Conservation (phyloP, 805 yeast genomes). For the Cyberlindnera amylophila region DNA sequence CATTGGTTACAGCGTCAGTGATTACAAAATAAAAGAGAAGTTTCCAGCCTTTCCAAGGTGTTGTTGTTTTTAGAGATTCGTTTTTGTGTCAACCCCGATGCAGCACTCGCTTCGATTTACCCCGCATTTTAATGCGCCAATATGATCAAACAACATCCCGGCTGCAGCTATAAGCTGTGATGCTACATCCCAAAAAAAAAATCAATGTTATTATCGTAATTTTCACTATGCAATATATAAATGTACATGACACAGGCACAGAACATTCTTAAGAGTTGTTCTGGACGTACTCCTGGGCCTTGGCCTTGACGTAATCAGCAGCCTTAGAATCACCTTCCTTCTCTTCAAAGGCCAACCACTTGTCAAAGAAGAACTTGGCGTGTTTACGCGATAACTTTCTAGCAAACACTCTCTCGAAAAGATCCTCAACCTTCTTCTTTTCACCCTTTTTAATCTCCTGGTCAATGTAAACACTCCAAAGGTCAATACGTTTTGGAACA, state of each 20-base stretch:
- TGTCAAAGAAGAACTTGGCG: slow-evolving; percentile 90
- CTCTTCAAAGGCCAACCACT: slow-evolving; percentile 85
- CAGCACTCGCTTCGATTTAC: too few relatives aligned
- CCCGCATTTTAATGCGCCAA: too few relatives aligned
- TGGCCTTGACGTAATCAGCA: slow-evolving; percentile 81
- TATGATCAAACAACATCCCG: too few relatives aligned
- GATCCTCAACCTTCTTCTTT: slow-evolving; percentile 63
- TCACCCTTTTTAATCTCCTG: slow-evolving; percentile 78
- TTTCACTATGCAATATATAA: neutral
- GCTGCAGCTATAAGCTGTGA: too few relatives aligned
- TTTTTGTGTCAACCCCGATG: too few relatives aligned
- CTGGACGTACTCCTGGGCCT: slow-evolving; percentile 75
- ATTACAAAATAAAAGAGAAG: too few relatives aligned
- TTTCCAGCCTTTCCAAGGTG: too few relatives aligned
- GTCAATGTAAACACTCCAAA: slow-evolving; percentile 94
- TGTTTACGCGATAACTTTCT: slow-evolving; percentile 75
- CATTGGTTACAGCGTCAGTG: too few relatives aligned
- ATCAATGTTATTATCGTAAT: too few relatives aligned
- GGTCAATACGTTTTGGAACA: slow-evolving; percentile 86
- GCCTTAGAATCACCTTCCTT: slow-evolving; percentile 61
- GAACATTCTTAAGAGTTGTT: slow-evolving; percentile 8
- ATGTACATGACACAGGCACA: slow-evolving; percentile 1
- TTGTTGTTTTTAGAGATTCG: too few relatives aligned
- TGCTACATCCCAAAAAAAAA: too few relatives aligned
- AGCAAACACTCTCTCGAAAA: slow-evolving; percentile 75